A percentile compares a stretch with the other conserved stretches of the same genome.
Conservation (phyloP, 208 protist species). For the Giardia muris region DNA sequence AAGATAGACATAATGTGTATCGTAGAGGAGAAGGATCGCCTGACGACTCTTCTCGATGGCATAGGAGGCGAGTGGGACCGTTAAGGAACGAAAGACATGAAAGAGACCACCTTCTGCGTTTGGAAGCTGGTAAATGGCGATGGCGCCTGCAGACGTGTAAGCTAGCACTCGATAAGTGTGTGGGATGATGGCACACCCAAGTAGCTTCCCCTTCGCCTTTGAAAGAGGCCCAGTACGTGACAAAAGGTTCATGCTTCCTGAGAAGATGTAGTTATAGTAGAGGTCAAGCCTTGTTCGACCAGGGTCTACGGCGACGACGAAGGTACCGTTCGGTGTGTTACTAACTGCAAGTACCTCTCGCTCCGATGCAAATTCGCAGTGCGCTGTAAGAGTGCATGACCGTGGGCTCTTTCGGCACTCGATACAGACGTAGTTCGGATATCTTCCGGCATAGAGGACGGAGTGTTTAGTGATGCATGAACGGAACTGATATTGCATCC, state of each 20-base stretch:
- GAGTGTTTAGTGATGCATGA: background rate
- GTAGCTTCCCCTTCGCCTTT: background rate
- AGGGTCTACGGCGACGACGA: background rate
- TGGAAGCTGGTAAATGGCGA: background rate
- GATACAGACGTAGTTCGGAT: conserved; percentile 1
- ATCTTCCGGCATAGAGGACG: background rate
- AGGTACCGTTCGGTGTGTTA: background rate
- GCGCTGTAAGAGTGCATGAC: background rate
- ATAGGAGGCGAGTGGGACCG: background rate
- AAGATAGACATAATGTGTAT: background rate
- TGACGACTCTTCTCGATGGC: background rate
- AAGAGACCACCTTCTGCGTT: background rate
- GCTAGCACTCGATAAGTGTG: background rate
- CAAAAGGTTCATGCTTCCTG: background rate
- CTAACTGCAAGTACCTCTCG: background rate
- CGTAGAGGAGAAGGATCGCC: background rate
- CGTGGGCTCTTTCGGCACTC: background rate
- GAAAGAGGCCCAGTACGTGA: background rate
- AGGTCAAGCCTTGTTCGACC: background rate
- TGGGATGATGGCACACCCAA: background rate
- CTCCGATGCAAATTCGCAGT: background rate
- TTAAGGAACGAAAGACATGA: background rate
- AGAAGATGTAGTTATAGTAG: background rate
- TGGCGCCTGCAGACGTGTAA: background rate
- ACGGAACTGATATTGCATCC: background rate